Percentiles rank a stretch among this genome's conserved stretches.
Conservation (phyloP, 441 rosid genomes). For the Populus trichocarpa region DNA sequence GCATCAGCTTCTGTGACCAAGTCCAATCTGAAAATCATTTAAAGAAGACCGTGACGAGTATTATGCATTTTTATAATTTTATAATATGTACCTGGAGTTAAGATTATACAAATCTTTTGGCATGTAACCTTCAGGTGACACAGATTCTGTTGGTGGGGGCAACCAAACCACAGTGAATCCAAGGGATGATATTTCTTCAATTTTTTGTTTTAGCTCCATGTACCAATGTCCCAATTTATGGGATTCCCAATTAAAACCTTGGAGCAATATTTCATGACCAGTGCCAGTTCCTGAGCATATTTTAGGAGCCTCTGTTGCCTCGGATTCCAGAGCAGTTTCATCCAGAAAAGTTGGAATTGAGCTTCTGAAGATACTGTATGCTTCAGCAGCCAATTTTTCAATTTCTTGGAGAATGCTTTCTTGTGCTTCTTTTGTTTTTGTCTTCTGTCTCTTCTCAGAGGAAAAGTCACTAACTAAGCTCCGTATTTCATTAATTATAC, state of each 20-base stretch:
- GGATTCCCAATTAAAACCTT: constrained; percentile 99
- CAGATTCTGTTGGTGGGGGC: constrained; percentile 98
- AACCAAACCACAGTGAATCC: constrained; percentile 92
- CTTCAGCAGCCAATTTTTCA: constrained; percentile 97
- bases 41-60: background rate
- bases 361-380: constrained; percentile 88
- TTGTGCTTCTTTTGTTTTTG: constrained; percentile 67
- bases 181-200: constrained; percentile 59
- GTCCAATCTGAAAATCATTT: constrained; percentile 5
- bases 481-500: constrained; percentile 76
- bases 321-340: constrained; percentile 45
- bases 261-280: constrained; percentile 86
- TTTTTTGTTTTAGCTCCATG: constrained; percentile 66
- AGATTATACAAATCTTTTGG: constrained; percentile 87
- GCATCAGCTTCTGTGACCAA: background rate
- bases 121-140: constrained; percentile 99
- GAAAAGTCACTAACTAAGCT: constrained; percentile 67
- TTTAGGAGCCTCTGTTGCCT: constrained; percentile 34
- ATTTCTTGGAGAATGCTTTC: constrained; percentile 89
- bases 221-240: constrained; percentile 92
- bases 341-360: constrained; percentile 55
- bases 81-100: constrained; percentile 68
- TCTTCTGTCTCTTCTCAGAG: constrained; percentile 46
- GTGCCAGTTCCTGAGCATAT: constrained; percentile 77
- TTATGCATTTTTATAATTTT: background rate